Evolutionary conservation across 495 filamentous ascomycete species (phyloP).

Genomic region (Xylaria cubensis): DNA sequence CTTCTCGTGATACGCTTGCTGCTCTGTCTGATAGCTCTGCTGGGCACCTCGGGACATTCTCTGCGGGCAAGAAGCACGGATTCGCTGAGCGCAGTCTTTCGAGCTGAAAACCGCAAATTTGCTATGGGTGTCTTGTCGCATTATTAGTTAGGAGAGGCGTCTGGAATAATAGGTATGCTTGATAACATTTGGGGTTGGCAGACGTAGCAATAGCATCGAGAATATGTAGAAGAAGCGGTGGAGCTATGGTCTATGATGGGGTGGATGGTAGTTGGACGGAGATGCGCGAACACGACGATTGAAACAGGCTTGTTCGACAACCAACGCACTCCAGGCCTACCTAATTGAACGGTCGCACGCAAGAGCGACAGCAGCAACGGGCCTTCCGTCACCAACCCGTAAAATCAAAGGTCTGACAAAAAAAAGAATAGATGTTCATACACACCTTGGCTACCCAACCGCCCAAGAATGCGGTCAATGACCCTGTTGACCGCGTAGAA

Average conservation of each 20-base stretch:
- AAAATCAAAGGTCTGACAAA: not conserved
- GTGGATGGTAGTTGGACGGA: not conserved
- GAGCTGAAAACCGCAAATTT: conserved; percentile 23
- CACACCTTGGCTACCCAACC: conserved; percentile 27
- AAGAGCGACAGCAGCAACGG: not conserved
- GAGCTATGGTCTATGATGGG: not conserved
- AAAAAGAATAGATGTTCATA: conserved; percentile 5
- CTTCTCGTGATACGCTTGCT: conserved; percentile 56
- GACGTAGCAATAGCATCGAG: not conserved
- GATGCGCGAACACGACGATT: conserved; percentile 9
- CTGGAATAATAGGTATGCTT: not conserved
- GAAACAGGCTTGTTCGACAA: not conserved
- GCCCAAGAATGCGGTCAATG: conserved; percentile 22
- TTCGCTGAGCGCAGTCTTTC: conserved; percentile 28
- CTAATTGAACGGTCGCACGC: not conserved
- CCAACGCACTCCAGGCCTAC: not conserved
- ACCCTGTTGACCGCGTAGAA: not conserved
- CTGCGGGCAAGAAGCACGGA: conserved; percentile 19
- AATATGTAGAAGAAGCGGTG: conserved; percentile 1
- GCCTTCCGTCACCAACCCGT: not conserved
- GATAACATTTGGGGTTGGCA: not conserved
- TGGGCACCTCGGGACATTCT: conserved; percentile 49
- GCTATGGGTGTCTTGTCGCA: not conserved
- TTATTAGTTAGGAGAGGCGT: not conserved
- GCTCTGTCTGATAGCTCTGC: conserved; percentile 44